These are phyloP conservation scores for Ammopiptanthus mongolicus DNA, from an alignment of 306 rosid species.

Conservation along the genomic window DNA sequence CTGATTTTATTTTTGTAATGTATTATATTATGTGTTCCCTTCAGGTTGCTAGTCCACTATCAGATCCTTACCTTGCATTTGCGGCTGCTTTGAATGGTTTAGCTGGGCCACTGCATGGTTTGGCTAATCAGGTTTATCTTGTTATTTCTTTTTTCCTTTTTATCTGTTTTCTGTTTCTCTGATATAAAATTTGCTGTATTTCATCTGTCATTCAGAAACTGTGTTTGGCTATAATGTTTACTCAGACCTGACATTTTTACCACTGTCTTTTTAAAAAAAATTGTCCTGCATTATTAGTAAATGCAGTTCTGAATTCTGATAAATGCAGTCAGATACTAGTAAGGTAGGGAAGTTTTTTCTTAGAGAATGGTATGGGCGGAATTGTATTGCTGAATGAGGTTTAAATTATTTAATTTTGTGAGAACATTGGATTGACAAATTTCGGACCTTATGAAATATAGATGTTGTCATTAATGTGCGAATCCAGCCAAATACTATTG, in stretches of 20 bases:
- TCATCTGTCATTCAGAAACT: slow-evolving; percentile 10
- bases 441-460: background rate
- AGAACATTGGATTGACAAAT: slow-evolving; percentile 1
- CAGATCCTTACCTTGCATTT: slow-evolving; percentile 97
- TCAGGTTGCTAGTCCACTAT: slow-evolving; percentile 91
- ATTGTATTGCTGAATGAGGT: background rate
- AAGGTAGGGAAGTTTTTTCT: background rate
- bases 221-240: slow-evolving; percentile 5
- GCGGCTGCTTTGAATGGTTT: slow-evolving; percentile 96
- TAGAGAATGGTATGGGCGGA: background rate
- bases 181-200: background rate
- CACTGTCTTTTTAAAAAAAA: background rate
- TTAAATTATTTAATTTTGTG: background rate
- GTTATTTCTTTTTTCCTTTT: background rate
- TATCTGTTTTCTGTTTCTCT: background rate
- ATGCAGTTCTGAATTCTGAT: background rate
- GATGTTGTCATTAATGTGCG: background rate
- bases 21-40: slow-evolving; percentile 18
- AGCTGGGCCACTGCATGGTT: slow-evolving; percentile 99
- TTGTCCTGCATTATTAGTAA: background rate
- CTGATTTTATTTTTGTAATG: slow-evolving; percentile 9
- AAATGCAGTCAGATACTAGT: background rate
- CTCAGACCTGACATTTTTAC: background rate
- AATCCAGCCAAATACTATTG: background rate
- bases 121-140: slow-evolving; percentile 92